Conservation (phyloP, 768 basidiomycete genomes). For the Suillus occidentalis region DNA sequence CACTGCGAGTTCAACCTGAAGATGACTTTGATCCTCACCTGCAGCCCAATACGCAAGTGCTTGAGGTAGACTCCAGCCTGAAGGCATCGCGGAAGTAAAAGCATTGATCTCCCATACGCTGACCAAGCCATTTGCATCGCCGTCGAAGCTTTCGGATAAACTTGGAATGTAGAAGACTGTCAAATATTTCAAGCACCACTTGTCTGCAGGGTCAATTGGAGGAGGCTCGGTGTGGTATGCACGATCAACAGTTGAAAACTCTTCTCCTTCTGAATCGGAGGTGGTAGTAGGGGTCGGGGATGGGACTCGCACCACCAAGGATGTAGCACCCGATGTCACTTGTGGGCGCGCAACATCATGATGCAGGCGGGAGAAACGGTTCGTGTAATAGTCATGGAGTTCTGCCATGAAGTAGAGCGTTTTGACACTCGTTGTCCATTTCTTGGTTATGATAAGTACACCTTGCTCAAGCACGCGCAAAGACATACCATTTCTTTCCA, state of each 20-base stretch:
- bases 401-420: conserved; percentile 50
- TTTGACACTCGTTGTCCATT: conserved; percentile 54
- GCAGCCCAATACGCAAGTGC: conserved; percentile 38
- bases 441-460: conserved; percentile 26
- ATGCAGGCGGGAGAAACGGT: conserved; percentile 10
- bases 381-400: conserved; percentile 36
- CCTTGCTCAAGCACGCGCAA: not conserved
- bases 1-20: conserved; percentile 23
- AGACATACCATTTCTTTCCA: conserved; percentile 54
- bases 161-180: conserved; percentile 22
- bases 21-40: conserved; percentile 19
- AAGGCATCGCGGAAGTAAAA: conserved; percentile 30
- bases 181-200: conserved; percentile 1
- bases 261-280: not conserved
- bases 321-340: not conserved
- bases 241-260: not conserved
- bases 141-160: conserved; percentile 41
- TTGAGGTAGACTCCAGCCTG: conserved; percentile 31
- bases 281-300: not conserved
- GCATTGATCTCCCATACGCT: conserved; percentile 34
- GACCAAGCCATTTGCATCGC: conserved; percentile 41
- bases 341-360: too few species aligned
- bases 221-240: not conserved
- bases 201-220: not conserved
- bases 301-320: not conserved